phyloP scores from a whole-genome alignment of 208 protist genomes.

The Herpetomonas samuelpessoai region DNA sequence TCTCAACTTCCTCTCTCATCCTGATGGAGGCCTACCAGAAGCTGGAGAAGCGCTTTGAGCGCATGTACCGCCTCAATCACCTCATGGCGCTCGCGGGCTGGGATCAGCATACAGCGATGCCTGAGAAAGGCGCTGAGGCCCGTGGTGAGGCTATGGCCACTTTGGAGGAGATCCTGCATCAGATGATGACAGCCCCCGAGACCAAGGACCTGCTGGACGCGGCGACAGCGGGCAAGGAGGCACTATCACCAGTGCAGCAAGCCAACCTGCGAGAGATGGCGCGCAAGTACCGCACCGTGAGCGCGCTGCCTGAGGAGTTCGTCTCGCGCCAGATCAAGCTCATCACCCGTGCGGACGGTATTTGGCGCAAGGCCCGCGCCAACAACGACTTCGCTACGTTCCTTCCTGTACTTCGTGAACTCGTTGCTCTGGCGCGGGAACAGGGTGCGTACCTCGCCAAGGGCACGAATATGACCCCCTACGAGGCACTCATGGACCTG shows the following conservation, averaged over 20 bases:
- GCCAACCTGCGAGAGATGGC: conserved; percentile 77
- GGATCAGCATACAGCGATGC: conserved; percentile 83
- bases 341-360: conserved; percentile 45
- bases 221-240: conserved; percentile 8
- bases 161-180: conserved; percentile 36
- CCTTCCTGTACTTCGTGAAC: conserved; percentile 66
- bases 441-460: conserved; percentile 51
- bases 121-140: conserved; percentile 48
- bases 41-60: conserved; percentile 55
- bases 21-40: conserved; percentile 69
- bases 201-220: conserved; percentile 37
- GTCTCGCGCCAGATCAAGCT: conserved; percentile 49
- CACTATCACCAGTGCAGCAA: conserved; percentile 43
- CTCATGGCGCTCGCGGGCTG: conserved; percentile 47
- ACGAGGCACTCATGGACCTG: conserved; percentile 76
- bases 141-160: conserved; percentile 62
- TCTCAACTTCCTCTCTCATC: too few species aligned
- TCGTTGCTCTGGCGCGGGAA: conserved; percentile 68
- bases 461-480: conserved; percentile 39
- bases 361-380: conserved; percentile 65
- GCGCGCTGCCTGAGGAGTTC: conserved; percentile 49
- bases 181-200: conserved; percentile 46
- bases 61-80: conserved; percentile 56
- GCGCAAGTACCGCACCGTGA: conserved; percentile 32
- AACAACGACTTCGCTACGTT: conserved; percentile 72